Conservation (phyloP, 139 green algal genomes). For the Chlamydomonas applanata region DNA sequence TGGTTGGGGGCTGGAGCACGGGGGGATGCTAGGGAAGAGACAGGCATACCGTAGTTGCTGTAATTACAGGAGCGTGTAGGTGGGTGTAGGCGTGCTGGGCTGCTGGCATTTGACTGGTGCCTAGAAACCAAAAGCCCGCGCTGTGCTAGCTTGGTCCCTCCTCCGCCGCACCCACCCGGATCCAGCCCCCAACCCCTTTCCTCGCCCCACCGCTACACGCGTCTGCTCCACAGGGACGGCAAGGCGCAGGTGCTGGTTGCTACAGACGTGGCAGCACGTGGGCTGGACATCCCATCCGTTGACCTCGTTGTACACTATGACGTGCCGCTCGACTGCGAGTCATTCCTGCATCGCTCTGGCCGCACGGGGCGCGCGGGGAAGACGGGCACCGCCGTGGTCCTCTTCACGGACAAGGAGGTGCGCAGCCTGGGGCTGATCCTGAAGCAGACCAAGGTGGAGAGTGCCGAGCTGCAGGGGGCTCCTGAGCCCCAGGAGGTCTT, state of each 20-base stretch:
- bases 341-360: conserved; percentile 93
- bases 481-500: conserved; percentile 51
- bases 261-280: conserved; percentile 96
- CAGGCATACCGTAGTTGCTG: no score
- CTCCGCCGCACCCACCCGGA: no score
- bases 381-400: conserved; percentile 84
- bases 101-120: no score
- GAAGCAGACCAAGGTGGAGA: conserved; percentile 29
- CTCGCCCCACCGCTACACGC: no score
- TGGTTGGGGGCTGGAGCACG: no score
- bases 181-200: no score
- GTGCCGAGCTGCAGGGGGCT: conserved; percentile 42
- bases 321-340: conserved; percentile 85
- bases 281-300: conserved; percentile 93
- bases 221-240: conserved; percentile 15
- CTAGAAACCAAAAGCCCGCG: no score
- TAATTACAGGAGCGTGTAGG: no score
- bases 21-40: no score
- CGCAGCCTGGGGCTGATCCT: conserved; percentile 66
- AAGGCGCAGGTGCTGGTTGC: conserved; percentile 84
- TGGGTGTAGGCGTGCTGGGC: no score
- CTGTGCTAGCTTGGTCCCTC: no score
- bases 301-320: conserved; percentile 91
- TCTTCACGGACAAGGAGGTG: conserved; percentile 74
- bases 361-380: conserved; percentile 81